Evolutionary conservation across 768 basidiomycete genomes (phyloP), one percentile per base, ranked within the genome.

Genomic region (Filobasidium floriforme): DNA sequence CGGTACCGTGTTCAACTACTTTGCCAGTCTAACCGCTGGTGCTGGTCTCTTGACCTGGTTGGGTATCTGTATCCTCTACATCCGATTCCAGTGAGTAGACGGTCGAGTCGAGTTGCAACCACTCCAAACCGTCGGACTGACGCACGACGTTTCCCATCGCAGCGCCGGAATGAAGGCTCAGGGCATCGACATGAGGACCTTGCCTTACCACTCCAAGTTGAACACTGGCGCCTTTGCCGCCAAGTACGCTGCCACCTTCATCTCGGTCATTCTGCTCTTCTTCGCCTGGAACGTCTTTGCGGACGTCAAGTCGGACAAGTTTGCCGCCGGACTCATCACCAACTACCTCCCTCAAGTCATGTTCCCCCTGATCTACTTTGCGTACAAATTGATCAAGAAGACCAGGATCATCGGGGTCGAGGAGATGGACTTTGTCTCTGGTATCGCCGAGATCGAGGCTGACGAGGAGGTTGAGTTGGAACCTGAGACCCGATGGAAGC

Each of bases 351-450:
- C 70, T 60, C 28, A 68, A 32, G 62, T 63, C 59, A 60, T 71
- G 26, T 72, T 92, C 85, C 89, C 90, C 22, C 61, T 92, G 60
- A 74, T 94, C 43, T 94, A 89, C 77, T 9, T 82, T 43, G 82
- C 78, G 19, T 84, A 86, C 67, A 85, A 84, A 72, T 67, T 87
- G 46, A 82, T 81, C 75, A 84, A 81, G 65, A 83, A 82, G 72
- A 79, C 80, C 51, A 80, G 81, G 22, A 70, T 81, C 29, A 80
- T 86, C 52, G 74, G 79, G 43, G 69, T 86, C 0, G 73, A 82
- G 24, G 85, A 93, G 41, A 92, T 97, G 89, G 93, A 96, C 79
- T 92, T 93, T 74, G 79, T 86, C 51, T 82, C 83, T 6, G 84
- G 87, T 66, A 81, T 89, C 63, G 85, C 83, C 41, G 84, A 87